Evolutionary conservation across 2,329 filamentous ascomycete genomes (phyloP), one percentile per base, ranked within the genome.

Genomic region (Chaetomium strumarium): DNA sequence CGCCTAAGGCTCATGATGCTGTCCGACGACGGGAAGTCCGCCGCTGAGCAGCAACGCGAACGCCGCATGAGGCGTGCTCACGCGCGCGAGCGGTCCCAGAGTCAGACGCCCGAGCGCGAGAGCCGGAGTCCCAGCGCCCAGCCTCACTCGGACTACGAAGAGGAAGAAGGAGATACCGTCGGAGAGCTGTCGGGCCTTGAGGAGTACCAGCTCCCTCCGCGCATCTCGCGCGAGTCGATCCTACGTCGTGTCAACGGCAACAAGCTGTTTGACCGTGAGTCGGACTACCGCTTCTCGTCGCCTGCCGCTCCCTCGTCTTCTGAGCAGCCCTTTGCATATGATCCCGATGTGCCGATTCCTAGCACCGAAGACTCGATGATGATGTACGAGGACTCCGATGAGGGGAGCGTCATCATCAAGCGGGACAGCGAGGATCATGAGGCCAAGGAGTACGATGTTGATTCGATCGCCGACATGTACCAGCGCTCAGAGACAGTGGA

Each of bases 211-310:
- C 72, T 86, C 13, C 88, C 84, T 16, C 78, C 87, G 11, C 86
- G 86, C 50, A 95, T 97, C 64, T 96, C 92, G 9, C 83, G 92
- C 36, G 93, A 97, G 67, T 96, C 91, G 0, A 97, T 97, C 61
- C 75, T 97, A 62, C 85, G 88, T 49, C 90, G 92, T 57, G 85
- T 96, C 51, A 89, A 93, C 66, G 88, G 78, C 43, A 78, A 76
- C 61, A 70, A 75, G 55, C 61, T 69, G 44, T 74, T 79, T 41
- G 79, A 83, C 17, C 71, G 75, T 53, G 76, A 83, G 49, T 81
- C 84, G 4, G 80, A 84, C 52, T 84, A 81, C 58, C 79, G 79
- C 61, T 81, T 85, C 62, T 83, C 81, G 3, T 83, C 83, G 2
- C 80, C 81, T 1, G 71, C 74, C n/a, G 73, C 77, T 2, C 78